Percentiles rank a stretch among this genome's conserved stretches.
phyloP scores from a whole-genome alignment of 306 rosid species.

The Glycine latifolia region DNA sequence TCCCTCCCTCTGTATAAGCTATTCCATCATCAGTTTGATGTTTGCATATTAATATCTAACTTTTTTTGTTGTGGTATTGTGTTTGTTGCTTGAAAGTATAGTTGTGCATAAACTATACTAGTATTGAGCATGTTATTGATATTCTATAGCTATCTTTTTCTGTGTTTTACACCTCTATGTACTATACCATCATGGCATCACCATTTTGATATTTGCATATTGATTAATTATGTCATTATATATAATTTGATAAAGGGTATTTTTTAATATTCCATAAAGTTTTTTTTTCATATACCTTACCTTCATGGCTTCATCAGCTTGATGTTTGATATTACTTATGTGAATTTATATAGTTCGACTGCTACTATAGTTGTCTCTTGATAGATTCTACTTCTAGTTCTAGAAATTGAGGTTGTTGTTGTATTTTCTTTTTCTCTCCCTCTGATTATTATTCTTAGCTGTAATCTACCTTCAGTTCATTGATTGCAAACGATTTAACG shows the following conservation, averaged over 20 bases:
- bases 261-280: neutral
- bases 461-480: neutral
- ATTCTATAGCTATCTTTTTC: neutral
- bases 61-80: neutral
- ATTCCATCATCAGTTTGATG: neutral
- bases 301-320: neutral
- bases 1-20: neutral
- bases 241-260: neutral
- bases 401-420: neutral
- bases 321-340: neutral
- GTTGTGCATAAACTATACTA: neutral
- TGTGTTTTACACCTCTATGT: neutral
- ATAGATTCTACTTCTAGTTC: neutral
- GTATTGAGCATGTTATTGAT: neutral
- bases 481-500: neutral
- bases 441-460: slow-evolving; percentile 11
- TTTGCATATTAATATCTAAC: slow-evolving; percentile 1
- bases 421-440: neutral
- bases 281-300: neutral
- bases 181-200: neutral
- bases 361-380: neutral
- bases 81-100: slow-evolving; percentile 12
- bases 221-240: neutral
- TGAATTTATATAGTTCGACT: neutral
- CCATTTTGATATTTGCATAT: neutral